phyloP scores from a whole-genome alignment of 1,284 basidiomycete species.

The Blastosporella zonata region DNA sequence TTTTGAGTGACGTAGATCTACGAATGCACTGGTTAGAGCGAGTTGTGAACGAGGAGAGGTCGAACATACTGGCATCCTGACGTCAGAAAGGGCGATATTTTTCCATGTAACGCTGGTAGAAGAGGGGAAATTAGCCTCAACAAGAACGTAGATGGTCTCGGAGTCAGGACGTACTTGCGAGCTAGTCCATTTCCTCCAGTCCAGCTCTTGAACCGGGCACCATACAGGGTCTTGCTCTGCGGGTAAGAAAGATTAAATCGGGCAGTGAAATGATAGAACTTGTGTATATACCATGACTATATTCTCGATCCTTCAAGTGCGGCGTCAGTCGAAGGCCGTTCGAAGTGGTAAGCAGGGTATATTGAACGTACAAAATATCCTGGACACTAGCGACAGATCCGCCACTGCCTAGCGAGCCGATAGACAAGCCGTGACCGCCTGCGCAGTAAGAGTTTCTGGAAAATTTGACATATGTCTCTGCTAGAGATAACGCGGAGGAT shows the following conservation, averaged over 20 bases:
- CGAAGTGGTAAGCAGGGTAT: not conserved
- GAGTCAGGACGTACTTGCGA: slow-evolving; percentile 49
- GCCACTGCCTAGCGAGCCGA: slow-evolving; percentile 54
- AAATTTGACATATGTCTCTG: not conserved
- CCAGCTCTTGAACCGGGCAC: slow-evolving; percentile 69
- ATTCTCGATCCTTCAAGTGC: slow-evolving; percentile 47
- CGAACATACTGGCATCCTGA: slow-evolving; percentile 50
- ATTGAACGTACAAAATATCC: slow-evolving; percentile 45
- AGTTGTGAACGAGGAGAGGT: not conserved
- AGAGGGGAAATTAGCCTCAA: not conserved
- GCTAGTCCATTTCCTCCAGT: slow-evolving; percentile 59
- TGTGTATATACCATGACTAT: slow-evolving; percentile 43
- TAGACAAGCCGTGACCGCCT: slow-evolving; percentile 58
- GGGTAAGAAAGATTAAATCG: not conserved
- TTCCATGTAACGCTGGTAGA: slow-evolving; percentile 51
- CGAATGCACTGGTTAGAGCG: not conserved
- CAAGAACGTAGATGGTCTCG: not conserved
- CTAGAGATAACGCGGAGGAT: not conserved
- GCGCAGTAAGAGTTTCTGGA: slow-evolving; percentile 49
- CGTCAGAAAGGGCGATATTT: slow-evolving; percentile 50
- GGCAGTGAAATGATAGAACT: not conserved
- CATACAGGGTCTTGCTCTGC: slow-evolving; percentile 52
- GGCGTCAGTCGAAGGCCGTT: not conserved
- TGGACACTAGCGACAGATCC: slow-evolving; percentile 53
- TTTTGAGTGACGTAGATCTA: slow-evolving; percentile 67